Evolutionary conservation across 129 eudicot genomes (phyloP).

Genomic region (Dittrichia graveolens): DNA sequence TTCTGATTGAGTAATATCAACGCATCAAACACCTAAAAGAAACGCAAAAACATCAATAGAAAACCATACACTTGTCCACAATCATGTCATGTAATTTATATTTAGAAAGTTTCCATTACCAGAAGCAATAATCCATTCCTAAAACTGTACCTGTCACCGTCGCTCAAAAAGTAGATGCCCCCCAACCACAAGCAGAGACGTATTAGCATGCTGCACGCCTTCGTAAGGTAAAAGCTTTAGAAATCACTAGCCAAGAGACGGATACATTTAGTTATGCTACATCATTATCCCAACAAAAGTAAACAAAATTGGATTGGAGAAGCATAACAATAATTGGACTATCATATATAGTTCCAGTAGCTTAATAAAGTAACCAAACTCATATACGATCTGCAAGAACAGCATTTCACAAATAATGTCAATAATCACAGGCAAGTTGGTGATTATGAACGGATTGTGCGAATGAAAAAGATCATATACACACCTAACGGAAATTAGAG

Average conservation of each 20-base stretch:
- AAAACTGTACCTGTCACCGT: constrained; percentile 12
- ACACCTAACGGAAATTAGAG: too few relatives aligned
- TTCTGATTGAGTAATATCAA: constrained; percentile 14
- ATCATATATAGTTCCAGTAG: too few relatives aligned
- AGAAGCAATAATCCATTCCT: constrained; percentile 10
- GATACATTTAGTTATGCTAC: too few relatives aligned
- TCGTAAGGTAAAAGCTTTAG: constrained; percentile 15
- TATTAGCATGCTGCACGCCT: constrained; percentile 7
- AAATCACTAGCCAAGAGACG: not conserved
- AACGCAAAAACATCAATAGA: constrained; percentile 11
- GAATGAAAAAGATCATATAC: too few relatives aligned
- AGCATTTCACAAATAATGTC: too few relatives aligned
- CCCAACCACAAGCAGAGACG: constrained; percentile 23
- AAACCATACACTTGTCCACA: constrained; percentile 14
- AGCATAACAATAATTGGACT: too few relatives aligned
- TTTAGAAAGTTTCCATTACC: constrained; percentile 15
- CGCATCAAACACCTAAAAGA: constrained; percentile 8
- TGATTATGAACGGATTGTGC: too few relatives aligned
- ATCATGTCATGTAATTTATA: constrained; percentile 7
- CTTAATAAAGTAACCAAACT: too few relatives aligned
- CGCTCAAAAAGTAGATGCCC: not conserved
- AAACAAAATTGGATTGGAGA: too few relatives aligned
- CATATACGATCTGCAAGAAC: too few relatives aligned
- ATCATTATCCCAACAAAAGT: too few relatives aligned
- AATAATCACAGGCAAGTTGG: too few relatives aligned